Evolutionary conservation across 371 early-diverging fungal species (phyloP).

Genomic region (Mucor racemosus): DNA sequence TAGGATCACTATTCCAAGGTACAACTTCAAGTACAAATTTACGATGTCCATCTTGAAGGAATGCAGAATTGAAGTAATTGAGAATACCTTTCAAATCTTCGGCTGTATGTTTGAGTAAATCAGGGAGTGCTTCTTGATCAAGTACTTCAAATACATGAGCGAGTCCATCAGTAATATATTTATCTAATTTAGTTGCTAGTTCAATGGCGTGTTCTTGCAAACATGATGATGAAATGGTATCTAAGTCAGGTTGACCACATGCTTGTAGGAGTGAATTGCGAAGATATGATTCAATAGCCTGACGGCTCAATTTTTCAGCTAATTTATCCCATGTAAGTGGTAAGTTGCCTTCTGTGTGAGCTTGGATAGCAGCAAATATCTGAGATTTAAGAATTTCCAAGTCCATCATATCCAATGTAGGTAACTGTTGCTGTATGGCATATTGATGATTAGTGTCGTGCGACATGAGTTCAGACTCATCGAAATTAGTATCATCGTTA

Average conservation of each 20-base stretch:
- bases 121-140: slow-evolving; percentile 36
- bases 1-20: slow-evolving; percentile 37
- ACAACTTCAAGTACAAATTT: slow-evolving; percentile 35
- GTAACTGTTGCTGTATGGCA: slow-evolving; percentile 25
- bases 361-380: slow-evolving; percentile 48
- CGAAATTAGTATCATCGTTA: not conserved
- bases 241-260: slow-evolving; percentile 22
- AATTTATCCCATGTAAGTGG: slow-evolving; percentile 43
- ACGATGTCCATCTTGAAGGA: slow-evolving; percentile 29
- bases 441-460: slow-evolving; percentile 24
- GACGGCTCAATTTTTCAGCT: slow-evolving; percentile 29
- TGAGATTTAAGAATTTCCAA: slow-evolving; percentile 48
- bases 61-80: slow-evolving; percentile 43
- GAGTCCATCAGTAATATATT: slow-evolving; percentile 30
- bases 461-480: slow-evolving; percentile 18
- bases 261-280: slow-evolving; percentile 16
- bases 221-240: slow-evolving; percentile 30
- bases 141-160: slow-evolving; percentile 32
- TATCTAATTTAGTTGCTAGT: slow-evolving; percentile 35
- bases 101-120: slow-evolving; percentile 39
- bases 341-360: slow-evolving; percentile 44
- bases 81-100: slow-evolving; percentile 40
- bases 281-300: slow-evolving; percentile 34
- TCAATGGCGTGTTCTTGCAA: slow-evolving; percentile 26
- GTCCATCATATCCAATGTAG: slow-evolving; percentile 41